Percentiles rank a stretch among this genome's conserved stretches.
Conservation (phyloP, 768 basidiomycete genomes). For the Xerocomellus chrysenteron region DNA sequence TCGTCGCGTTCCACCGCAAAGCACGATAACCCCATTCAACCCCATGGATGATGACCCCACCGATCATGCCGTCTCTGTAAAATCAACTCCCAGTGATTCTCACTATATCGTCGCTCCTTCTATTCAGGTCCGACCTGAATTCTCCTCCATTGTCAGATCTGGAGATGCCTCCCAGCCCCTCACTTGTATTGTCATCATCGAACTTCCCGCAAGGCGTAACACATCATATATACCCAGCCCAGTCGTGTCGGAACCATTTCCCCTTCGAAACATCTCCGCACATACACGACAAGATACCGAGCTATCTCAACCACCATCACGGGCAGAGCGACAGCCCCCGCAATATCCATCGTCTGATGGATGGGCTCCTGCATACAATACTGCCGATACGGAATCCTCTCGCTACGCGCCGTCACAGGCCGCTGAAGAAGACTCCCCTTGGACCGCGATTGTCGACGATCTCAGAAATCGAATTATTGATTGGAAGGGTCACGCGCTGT, state of each 20-base stretch:
- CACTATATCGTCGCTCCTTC: slow-evolving; percentile 86
- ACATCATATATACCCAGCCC: slow-evolving; percentile 53
- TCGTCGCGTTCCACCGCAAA: slow-evolving; percentile 24
- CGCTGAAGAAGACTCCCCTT: slow-evolving; percentile 68
- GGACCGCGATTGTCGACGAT: slow-evolving; percentile 83
- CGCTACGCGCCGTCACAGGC: slow-evolving; percentile 25
- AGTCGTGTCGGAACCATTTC: slow-evolving; percentile 48
- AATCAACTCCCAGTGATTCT: slow-evolving; percentile 46
- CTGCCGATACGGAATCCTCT: slow-evolving; percentile 33
- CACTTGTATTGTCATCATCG: slow-evolving; percentile 92
- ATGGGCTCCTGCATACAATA: slow-evolving; percentile 29
- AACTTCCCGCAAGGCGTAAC: slow-evolving; percentile 77
- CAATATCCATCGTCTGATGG: slow-evolving; percentile 20
- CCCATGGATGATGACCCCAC: slow-evolving; percentile 86
- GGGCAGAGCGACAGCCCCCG: slow-evolving; percentile 18
- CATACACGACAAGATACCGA: slow-evolving; percentile 27
- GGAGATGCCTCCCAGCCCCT: slow-evolving; percentile 74
- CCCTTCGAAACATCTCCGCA: slow-evolving; percentile 26
- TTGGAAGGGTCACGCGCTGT: slow-evolving; percentile 94
- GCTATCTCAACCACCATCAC: slow-evolving; percentile 9
- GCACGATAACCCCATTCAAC: slow-evolving; percentile 44
- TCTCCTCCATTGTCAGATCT: slow-evolving; percentile 73
- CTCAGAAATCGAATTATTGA: slow-evolving; percentile 88
- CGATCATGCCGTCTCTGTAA: slow-evolving; percentile 54
- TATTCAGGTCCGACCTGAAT: slow-evolving; percentile 93